Evolutionary conservation across 495 filamentous ascomycete genomes (phyloP), one percentile per base, ranked within the genome.

Genomic region (Penicillium cinerascens): DNA sequence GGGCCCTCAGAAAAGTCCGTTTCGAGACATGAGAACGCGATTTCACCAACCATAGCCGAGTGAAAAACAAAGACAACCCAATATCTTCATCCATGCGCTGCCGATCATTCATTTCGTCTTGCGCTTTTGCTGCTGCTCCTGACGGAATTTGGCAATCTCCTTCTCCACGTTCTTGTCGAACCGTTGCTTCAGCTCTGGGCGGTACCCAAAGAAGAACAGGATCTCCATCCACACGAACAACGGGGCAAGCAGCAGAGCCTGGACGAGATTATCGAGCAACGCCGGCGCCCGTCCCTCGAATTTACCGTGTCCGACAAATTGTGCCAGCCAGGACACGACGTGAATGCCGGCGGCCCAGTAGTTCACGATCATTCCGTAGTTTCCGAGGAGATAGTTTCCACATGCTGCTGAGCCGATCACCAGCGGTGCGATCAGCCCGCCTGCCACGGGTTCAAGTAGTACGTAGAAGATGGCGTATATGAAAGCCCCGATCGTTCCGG

Each of bases 191-290:
- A 98, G 72, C 65, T 92, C 92, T 0, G 87, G 87, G 21, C 93
- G 81, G 70, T 97, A 98, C 6, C 93, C 93, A 47, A 92, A 83
- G 61, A 78, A 84, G 74, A 98, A 98, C 20, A 98, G 74, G 16
- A 95, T 72, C 76, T 98, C 92, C 65, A 98, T 86, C 88, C 92
- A 98, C 26, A 97, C 91, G 62, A 98, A 98, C 56, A 98, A 83
- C n/a, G 93, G 93, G 0, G 93, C 93, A n/a, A 97, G 78, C 52
- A 98, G 86, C 47, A 96, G 63, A 21, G 93, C 91, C 68, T 97
- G 92, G 21, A 92, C 78, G 29, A 97, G 69, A 62, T 96, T 97
- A 69, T 97, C 92, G 55, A 97, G 70, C 52, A 96, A 62, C 11
- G 92, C 92, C 10, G 93, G 93, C 2, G 92, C 89, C 37, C 92